phyloP scores from a whole-genome alignment of 2,329 filamentous ascomycete genomes.

The Penicillium sp. region DNA sequence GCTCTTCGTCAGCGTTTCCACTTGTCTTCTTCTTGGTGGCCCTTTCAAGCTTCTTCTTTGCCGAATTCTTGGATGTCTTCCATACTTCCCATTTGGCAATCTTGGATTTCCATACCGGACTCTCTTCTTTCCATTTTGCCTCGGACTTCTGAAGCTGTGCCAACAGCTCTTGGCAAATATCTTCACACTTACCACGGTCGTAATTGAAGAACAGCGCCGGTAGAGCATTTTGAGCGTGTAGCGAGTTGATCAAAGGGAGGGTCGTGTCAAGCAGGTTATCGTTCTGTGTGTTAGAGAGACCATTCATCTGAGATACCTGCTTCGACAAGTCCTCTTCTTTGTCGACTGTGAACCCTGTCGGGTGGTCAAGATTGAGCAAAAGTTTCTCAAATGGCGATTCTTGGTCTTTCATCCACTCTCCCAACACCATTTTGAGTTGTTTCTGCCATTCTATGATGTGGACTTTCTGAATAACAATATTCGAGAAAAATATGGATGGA shows the following conservation, averaged over 20 bases:
- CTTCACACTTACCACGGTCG: slow-evolving; percentile 64
- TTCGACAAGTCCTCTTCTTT: not conserved
- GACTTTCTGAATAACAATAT: slow-evolving; percentile 58
- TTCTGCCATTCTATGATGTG: slow-evolving; percentile 67
- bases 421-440: slow-evolving; percentile 58
- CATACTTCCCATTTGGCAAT: slow-evolving; percentile 56
- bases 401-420: slow-evolving; percentile 58
- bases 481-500: slow-evolving; percentile 41
- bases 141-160: slow-evolving; percentile 56
- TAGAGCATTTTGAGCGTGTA: slow-evolving; percentile 63
- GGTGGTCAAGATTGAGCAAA: slow-evolving; percentile 46
- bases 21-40: slow-evolving; percentile 36
- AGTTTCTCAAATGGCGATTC: slow-evolving; percentile 54
- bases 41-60: slow-evolving; percentile 49
- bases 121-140: slow-evolving; percentile 37
- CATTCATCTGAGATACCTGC: not conserved
- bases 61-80: slow-evolving; percentile 2
- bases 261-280: slow-evolving; percentile 47
- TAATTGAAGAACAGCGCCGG: slow-evolving; percentile 78
- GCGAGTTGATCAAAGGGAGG: slow-evolving; percentile 44
- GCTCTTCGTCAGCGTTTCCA: slow-evolving; percentile 44
- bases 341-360: not conserved
- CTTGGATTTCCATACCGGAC: slow-evolving; percentile 60
- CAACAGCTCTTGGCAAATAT: slow-evolving; percentile 53
- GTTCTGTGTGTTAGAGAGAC: not conserved